phyloP scores from a whole-genome alignment of 2,329 filamentous ascomycete genomes.

The Alternaria sp. region DNA sequence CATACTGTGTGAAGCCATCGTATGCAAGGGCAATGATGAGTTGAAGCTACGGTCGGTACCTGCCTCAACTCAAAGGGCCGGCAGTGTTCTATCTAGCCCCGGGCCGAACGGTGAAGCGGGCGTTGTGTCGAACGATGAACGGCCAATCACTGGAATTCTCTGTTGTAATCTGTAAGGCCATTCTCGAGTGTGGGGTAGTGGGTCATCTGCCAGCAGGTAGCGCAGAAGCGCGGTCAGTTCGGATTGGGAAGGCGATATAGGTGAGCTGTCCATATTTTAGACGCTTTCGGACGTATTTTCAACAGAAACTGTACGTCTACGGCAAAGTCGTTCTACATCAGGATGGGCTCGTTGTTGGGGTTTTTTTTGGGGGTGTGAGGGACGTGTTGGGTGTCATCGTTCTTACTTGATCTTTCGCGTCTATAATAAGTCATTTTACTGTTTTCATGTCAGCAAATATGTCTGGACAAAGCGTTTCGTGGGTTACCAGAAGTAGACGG shows the following conservation, averaged over 20 bases:
- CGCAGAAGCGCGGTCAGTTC: slow-evolving; percentile 3
- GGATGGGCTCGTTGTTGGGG: neutral
- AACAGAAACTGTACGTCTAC: neutral
- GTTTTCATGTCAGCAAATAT: neutral
- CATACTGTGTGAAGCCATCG: neutral
- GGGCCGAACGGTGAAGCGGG: neutral
- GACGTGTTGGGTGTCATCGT: neutral
- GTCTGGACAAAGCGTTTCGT: neutral
- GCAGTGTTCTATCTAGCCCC: neutral
- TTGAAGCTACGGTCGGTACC: slow-evolving; percentile 3
- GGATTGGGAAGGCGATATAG: neutral
- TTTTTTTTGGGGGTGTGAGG: neutral
- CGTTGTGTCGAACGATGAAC: neutral
- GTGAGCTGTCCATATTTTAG: neutral
- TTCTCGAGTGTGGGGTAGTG: neutral
- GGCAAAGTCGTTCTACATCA: neutral
- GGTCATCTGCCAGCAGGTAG: neutral
- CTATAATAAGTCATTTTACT: neutral
- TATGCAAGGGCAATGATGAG: neutral
- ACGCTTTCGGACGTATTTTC: neutral
- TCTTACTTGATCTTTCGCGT: neutral
- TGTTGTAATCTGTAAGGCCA: neutral
- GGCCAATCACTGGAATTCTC: neutral
- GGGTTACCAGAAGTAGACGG: neutral
- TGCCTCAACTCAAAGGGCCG: neutral